A percentile compares a stretch with the other conserved stretches of the same genome.
phyloP scores from a whole-genome alignment of 306 rosid species.

The Citrullus mucosospermus region DNA sequence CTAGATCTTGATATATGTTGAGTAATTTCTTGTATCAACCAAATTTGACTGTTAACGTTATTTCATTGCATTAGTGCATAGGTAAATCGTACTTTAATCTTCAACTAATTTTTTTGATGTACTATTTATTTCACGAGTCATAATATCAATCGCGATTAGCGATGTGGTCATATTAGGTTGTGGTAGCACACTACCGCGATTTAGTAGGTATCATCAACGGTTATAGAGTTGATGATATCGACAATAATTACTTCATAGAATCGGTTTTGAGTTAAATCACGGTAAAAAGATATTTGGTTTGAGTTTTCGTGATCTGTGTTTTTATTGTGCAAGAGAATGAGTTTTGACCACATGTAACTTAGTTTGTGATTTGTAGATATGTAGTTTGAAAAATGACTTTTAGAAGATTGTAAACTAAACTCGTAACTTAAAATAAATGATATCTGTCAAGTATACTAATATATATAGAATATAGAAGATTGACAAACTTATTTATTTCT shows the following conservation, averaged over 20 bases:
- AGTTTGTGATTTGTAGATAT: background rate
- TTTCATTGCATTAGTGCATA: background rate
- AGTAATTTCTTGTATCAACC: background rate
- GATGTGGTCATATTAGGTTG: background rate
- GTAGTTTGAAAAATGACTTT: background rate
- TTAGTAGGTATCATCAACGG: background rate
- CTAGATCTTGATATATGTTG: background rate
- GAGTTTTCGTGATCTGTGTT: background rate
- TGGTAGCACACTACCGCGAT: background rate
- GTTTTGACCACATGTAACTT: background rate
- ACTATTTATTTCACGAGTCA: background rate
- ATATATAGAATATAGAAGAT: background rate
- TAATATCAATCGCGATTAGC: background rate
- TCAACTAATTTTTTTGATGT: background rate
- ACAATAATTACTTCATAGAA: background rate
- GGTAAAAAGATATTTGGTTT: background rate
- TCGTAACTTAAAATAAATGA: background rate
- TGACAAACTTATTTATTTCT: background rate
- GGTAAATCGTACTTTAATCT: background rate
- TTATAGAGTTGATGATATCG: background rate
- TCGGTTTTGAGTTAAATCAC: conserved; percentile 5
- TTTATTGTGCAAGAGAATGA: background rate
- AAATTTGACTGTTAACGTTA: background rate
- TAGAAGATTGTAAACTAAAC: background rate
- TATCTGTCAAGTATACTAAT: background rate